Evolutionary conservation across 148 eudicot species (phyloP).

Genomic region (Camellia sinensis): DNA sequence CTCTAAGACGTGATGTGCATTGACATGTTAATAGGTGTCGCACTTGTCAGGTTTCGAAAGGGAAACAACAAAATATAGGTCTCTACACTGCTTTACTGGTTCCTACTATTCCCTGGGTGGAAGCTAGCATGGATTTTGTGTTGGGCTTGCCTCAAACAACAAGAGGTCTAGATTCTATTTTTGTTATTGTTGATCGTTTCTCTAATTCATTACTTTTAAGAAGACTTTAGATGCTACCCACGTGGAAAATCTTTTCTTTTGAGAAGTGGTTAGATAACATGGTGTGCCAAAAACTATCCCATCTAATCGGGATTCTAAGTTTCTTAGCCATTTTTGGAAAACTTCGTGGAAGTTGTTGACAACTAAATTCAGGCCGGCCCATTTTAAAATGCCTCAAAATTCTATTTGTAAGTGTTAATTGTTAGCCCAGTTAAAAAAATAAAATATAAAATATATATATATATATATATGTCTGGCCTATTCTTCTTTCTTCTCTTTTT

Average conservation of each 20-base stretch:
- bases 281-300: background rate
- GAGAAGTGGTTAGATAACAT: conserved; percentile 1
- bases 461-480: no score
- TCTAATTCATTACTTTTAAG: background rate
- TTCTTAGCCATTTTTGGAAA: background rate
- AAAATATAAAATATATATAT: no score
- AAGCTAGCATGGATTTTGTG: background rate
- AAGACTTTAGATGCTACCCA: background rate
- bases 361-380: no score
- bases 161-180: background rate
- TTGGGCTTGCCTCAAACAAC: background rate
- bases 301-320: background rate
- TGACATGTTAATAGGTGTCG: background rate
- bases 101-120: background rate
- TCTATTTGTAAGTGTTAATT: no score
- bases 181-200: background rate
- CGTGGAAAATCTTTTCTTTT: background rate
- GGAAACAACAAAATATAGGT: background rate
- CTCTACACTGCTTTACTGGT: background rate
- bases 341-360: background rate
- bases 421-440: no score
- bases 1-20: background rate
- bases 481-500: no score
- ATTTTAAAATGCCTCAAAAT: no score
- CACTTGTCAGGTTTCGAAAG: background rate